A percentile compares a stretch with the other conserved stretches of the same genome.
These are phyloP conservation scores for Globisporangium recalcitrans DNA, from an alignment of 352 stramenopile species.

Conservation along the genomic window DNA sequence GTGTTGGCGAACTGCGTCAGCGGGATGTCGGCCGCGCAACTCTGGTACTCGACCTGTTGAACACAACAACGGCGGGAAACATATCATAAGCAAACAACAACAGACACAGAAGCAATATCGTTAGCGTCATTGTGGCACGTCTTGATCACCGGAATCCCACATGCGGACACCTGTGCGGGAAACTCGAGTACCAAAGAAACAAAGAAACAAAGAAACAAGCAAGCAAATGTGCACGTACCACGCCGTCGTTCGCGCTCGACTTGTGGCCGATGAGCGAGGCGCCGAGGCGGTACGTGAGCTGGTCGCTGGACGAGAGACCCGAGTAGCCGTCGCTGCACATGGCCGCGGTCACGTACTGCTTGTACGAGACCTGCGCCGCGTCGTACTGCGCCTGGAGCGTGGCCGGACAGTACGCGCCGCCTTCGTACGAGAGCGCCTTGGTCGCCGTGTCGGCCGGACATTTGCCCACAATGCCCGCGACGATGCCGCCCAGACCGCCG, in stretches of 20 bases:
- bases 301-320: constrained; percentile 34
- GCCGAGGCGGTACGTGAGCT: no score
- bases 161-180: no score
- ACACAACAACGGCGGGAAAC: no score
- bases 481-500: constrained; percentile 17
- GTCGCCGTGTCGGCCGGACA: constrained; percentile 24
- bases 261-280: no score
- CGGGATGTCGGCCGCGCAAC: constrained; percentile 28
- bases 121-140: no score
- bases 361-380: constrained; percentile 26
- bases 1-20: constrained; percentile 36
- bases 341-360: constrained; percentile 23
- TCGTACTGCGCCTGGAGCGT: constrained; percentile 23
- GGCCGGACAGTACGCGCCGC: constrained; percentile 13
- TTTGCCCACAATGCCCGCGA: constrained; percentile 28
- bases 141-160: no score
- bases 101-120: no score
- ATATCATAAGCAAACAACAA: no score
- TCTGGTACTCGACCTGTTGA: constrained; percentile 59
- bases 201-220: no score
- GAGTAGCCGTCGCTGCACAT: constrained; percentile 38
- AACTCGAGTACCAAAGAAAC: no score
- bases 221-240: no score
- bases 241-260: constrained; percentile 18
- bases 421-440: constrained; percentile 34